These are phyloP conservation scores for Hymenoscyphus occultus DNA, from an alignment of 2,329 filamentous ascomycete species.

Conservation along the genomic window DNA sequence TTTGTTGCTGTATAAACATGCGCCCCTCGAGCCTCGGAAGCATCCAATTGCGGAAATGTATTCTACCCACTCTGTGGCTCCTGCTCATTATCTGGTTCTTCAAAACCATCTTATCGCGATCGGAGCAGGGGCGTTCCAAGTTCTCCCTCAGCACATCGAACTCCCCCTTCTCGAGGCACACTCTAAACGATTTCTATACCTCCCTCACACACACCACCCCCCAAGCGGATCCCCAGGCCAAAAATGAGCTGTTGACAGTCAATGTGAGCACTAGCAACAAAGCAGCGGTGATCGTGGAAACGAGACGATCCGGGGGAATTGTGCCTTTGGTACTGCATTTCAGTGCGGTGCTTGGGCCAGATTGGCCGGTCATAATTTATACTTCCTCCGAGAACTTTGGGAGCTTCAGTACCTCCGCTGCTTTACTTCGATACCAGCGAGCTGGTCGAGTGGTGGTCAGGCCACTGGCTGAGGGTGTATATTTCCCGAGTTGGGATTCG, in stretches of 20 bases:
- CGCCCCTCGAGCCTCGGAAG: background rate
- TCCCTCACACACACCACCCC: slow-evolving; percentile 5
- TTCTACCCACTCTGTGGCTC: slow-evolving; percentile 4
- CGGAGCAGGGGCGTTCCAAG: background rate
- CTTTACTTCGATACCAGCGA: slow-evolving; percentile 39
- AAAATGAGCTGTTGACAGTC: slow-evolving; percentile 14
- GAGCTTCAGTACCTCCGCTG: slow-evolving; percentile 36
- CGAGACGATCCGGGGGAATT: slow-evolving; percentile 35
- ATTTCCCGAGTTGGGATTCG: slow-evolving; percentile 36
- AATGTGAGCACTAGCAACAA: slow-evolving; percentile 30
- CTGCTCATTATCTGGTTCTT: slow-evolving; percentile 5
- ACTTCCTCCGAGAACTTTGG: slow-evolving; percentile 35
- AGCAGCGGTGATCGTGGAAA: slow-evolving; percentile 41
- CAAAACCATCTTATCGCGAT: slow-evolving; percentile 8
- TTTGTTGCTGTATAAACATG: background rate
- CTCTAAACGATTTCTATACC: slow-evolving; percentile 11
- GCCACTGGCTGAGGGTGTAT: slow-evolving; percentile 38
- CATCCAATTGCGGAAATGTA: slow-evolving; percentile 2
- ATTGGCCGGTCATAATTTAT: slow-evolving; percentile 45
- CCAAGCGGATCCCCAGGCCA: slow-evolving; percentile 7
- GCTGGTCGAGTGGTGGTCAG: slow-evolving; percentile 38
- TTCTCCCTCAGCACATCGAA: slow-evolving; percentile 8
- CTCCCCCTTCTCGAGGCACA: slow-evolving; percentile 7
- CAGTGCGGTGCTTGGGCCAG: slow-evolving; percentile 41
- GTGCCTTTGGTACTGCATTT: slow-evolving; percentile 42